Conservation (phyloP, 768 basidiomycete genomes). For the Amanita molliuscula region DNA sequence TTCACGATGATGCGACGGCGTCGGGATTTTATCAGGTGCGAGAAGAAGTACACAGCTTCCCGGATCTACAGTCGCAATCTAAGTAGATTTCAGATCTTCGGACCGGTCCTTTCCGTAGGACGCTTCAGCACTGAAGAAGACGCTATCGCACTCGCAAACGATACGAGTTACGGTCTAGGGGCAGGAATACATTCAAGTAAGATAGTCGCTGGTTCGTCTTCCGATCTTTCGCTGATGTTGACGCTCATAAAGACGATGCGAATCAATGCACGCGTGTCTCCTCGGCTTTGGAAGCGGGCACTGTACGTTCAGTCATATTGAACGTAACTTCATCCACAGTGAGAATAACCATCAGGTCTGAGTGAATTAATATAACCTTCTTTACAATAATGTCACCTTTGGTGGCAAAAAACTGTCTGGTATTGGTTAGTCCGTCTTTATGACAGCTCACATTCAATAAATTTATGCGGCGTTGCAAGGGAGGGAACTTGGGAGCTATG, state of each 20-base stretch:
- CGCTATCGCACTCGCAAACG: constrained; percentile 76
- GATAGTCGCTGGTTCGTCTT: constrained; percentile 13
- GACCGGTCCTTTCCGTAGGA: constrained; percentile 80
- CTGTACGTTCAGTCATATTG: constrained; percentile 36
- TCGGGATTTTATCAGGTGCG: constrained; percentile 31
- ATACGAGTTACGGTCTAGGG: constrained; percentile 84
- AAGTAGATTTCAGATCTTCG: constrained; percentile 62
- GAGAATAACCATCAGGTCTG: constrained; percentile 46
- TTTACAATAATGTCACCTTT: constrained; percentile 87
- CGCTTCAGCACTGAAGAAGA: constrained; percentile 84
- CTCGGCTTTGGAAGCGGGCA: constrained; percentile 79
- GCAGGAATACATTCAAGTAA: constrained; percentile 84
- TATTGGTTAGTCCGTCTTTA: constrained; percentile 40
- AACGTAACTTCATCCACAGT: constrained; percentile 4
- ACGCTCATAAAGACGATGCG: constrained; percentile 47
- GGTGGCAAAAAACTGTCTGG: constrained; percentile 94
- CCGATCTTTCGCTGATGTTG: constrained; percentile 7
- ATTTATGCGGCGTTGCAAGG: constrained; percentile 31
- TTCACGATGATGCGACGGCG: not conserved
- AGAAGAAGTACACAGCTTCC: constrained; percentile 46
- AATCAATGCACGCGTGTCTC: constrained; percentile 87
- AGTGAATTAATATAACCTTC: constrained; percentile 83
- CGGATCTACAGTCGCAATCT: not conserved
- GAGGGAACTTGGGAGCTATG: constrained; percentile 80
- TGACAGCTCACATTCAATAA: not conserved